phyloP scores from a whole-genome alignment of 2,329 filamentous ascomycete genomes.

The Alternaria burnsii region DNA sequence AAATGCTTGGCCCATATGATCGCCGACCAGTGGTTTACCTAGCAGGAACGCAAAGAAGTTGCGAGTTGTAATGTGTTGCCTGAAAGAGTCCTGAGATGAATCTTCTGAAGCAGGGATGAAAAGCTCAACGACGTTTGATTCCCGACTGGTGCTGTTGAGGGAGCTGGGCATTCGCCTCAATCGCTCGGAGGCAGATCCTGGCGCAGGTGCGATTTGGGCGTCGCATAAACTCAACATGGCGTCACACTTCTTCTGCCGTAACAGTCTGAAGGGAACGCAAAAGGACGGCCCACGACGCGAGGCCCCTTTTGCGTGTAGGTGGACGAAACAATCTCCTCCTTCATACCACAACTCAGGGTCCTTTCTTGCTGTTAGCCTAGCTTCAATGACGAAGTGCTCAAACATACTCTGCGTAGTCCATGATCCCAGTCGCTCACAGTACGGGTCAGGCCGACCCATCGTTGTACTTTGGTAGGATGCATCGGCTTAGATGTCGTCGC shows the following conservation, averaged over 20 bases:
- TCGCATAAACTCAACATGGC: conserved; percentile 64
- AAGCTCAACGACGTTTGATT: conserved; percentile 60
- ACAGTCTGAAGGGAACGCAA: conserved; percentile 66
- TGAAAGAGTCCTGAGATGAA: conserved; percentile 63
- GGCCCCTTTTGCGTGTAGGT: conserved; percentile 72
- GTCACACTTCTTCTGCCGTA: conserved; percentile 67
- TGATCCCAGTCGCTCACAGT: conserved; percentile 53
- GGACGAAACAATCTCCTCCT: conserved; percentile 73
- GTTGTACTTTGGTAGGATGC: conserved; percentile 37
- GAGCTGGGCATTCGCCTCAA: conserved; percentile 30
- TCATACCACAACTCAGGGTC: conserved; percentile 76
- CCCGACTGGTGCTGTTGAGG: conserved; percentile 53
- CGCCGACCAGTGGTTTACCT: conserved; percentile 71
- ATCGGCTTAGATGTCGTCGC: conserved; percentile 29
- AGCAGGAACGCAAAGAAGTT: conserved; percentile 80
- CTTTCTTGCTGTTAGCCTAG: conserved; percentile 53
- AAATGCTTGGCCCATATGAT: conserved; percentile 70
- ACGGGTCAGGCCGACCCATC: conserved; percentile 47
- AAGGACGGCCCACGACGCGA: conserved; percentile 74
- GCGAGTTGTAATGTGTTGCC: conserved; percentile 73
- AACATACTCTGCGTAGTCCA: conserved; percentile 55
- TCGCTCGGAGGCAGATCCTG: conserved; percentile 13
- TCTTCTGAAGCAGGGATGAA: conserved; percentile 73
- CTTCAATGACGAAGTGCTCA: neutral
- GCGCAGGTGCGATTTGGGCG: conserved; percentile 40